Evolutionary conservation across 2,329 filamentous ascomycete species (phyloP).

Genomic region (Sarocladium strictum): DNA sequence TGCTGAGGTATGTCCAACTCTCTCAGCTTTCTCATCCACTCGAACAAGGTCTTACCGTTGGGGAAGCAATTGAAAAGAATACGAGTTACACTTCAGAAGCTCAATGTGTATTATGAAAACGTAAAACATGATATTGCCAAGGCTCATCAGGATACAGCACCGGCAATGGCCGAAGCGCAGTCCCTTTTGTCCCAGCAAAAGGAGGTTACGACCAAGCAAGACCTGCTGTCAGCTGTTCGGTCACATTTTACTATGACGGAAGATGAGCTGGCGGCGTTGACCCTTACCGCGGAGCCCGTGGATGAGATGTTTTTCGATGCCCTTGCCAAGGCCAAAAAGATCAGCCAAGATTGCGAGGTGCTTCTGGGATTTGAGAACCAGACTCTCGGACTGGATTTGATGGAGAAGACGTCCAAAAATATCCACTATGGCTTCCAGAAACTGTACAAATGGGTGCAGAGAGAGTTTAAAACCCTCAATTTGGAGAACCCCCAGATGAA

Average conservation of each 20-base stretch:
- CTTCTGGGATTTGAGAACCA: constrained; percentile 88
- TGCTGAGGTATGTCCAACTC: constrained; percentile 61
- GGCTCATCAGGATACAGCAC: constrained; percentile 68
- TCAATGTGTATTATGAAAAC: constrained; percentile 74
- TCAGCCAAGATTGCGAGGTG: constrained; percentile 82
- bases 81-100: constrained; percentile 66
- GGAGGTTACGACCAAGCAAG: constrained; percentile 73
- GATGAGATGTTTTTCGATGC: constrained; percentile 78
- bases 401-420: constrained; percentile 83
- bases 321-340: constrained; percentile 74
- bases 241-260: constrained; percentile 81
- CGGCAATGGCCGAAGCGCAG: constrained; percentile 72
- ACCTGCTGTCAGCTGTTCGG: constrained; percentile 69
- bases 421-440: constrained; percentile 92
- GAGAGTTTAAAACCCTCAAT: constrained; percentile 86
- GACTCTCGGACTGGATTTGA: constrained; percentile 78
- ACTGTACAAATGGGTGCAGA: constrained; percentile 90
- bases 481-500: constrained; percentile 93
- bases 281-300: constrained; percentile 72
- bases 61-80: constrained; percentile 79
- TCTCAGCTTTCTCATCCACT: constrained; percentile 18
- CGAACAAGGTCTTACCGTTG: constrained; percentile 12
- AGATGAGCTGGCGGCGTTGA: constrained; percentile 70
- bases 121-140: constrained; percentile 73
- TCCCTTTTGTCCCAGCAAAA: constrained; percentile 65